phyloP scores from a whole-genome alignment of 2,329 filamentous ascomycete species.

The Atkinsonella hypoxylon region DNA sequence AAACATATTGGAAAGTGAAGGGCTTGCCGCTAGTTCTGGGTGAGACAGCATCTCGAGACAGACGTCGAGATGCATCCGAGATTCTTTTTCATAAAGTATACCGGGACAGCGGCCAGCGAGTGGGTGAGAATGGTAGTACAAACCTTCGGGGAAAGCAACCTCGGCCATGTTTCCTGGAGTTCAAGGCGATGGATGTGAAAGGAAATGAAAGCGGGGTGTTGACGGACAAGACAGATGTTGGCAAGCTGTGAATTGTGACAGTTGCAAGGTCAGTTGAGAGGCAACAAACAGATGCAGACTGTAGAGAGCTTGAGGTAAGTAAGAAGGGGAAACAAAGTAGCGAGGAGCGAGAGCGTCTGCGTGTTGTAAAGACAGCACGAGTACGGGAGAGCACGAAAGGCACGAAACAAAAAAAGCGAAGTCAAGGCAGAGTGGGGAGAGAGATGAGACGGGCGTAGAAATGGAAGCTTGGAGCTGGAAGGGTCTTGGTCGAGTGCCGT shows the following conservation, averaged over 20 bases:
- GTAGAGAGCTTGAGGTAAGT: background rate
- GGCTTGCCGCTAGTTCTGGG: background rate
- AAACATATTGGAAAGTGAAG: too few species aligned
- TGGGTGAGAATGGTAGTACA: slow-evolving; percentile 6
- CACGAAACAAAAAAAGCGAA: too few species aligned
- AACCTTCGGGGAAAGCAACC: slow-evolving; percentile 27
- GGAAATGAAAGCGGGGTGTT: slow-evolving; percentile 3
- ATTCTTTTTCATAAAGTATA: background rate
- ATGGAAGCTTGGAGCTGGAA: slow-evolving; percentile 1
- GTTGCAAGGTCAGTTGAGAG: background rate
- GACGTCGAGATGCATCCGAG: too few species aligned
- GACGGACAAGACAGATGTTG: background rate
- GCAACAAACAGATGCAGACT: background rate
- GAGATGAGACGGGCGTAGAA: background rate
- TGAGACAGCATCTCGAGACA: background rate
- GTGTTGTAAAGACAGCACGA: background rate
- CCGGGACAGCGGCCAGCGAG: background rate
- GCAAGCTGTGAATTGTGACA: background rate
- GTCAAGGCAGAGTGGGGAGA: background rate
- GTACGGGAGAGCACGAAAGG: background rate
- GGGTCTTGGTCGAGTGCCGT: too few species aligned
- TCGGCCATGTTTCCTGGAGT: slow-evolving; percentile 15
- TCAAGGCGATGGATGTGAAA: background rate
- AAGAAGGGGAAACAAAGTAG: background rate
- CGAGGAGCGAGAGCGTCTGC: background rate